Evolutionary conservation across 371 early-diverging fungal species (phyloP).

Genomic region (Rhizopus microsporus): DNA sequence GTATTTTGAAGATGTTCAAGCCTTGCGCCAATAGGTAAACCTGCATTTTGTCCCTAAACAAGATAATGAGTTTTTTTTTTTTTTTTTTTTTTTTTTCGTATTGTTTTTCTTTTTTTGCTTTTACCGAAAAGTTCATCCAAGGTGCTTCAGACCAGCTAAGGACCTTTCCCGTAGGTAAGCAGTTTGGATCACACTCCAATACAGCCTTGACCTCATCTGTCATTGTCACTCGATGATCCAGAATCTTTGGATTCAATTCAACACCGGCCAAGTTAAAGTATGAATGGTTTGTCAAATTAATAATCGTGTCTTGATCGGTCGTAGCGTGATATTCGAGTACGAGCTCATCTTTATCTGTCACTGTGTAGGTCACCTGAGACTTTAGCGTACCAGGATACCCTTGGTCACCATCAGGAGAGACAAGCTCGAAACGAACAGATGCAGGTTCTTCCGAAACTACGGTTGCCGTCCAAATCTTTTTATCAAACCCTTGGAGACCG

Average conservation of each 20-base stretch:
- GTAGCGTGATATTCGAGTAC: constrained; percentile 40
- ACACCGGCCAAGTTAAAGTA: constrained; percentile 58
- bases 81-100: neutral
- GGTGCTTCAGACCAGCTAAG: constrained; percentile 41
- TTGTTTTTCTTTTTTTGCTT: constrained; percentile 25
- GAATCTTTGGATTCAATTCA: constrained; percentile 37
- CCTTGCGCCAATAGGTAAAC: constrained; percentile 44
- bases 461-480: constrained; percentile 40
- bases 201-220: constrained; percentile 48
- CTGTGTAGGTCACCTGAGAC: constrained; percentile 44
- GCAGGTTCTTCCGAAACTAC: constrained; percentile 42
- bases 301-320: constrained; percentile 35
- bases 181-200: constrained; percentile 53
- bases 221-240: constrained; percentile 56
- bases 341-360: constrained; percentile 36
- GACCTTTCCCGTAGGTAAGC: constrained; percentile 69
- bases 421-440: constrained; percentile 45
- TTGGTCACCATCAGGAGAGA: constrained; percentile 51
- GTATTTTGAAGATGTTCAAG: constrained; percentile 39
- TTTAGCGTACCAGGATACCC: constrained; percentile 47
- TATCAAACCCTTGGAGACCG: constrained; percentile 51
- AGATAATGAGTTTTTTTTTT: no score
- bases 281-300: constrained; percentile 45
- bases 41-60: constrained; percentile 37
- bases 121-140: constrained; percentile 59